phyloP scores from a whole-genome alignment of 2,329 filamentous ascomycete genomes.

The Exophiala mesophila region DNA sequence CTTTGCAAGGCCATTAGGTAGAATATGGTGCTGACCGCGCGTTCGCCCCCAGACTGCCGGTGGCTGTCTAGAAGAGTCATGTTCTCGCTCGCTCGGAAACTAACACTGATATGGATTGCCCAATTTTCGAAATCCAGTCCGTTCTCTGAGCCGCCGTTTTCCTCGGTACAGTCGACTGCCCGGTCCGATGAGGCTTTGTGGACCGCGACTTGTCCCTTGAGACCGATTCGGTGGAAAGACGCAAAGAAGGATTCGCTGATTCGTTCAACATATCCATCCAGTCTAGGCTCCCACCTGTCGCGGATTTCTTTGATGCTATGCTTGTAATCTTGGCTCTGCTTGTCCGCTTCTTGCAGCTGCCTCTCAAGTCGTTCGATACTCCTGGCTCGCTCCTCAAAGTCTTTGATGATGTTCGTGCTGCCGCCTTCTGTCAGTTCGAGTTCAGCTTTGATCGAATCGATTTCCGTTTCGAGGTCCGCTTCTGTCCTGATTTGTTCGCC shows the following conservation, averaged over 20 bases:
- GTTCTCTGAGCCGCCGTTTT: slow-evolving; percentile 34
- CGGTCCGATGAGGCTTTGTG: slow-evolving; percentile 59
- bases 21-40: slow-evolving; percentile 95
- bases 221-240: slow-evolving; percentile 91
- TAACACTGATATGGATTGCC: slow-evolving; percentile 90
- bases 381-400: slow-evolving; percentile 66
- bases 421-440: slow-evolving; percentile 66
- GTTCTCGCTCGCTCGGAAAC: slow-evolving; percentile 81
- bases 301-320: slow-evolving; percentile 62
- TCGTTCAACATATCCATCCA: slow-evolving; percentile 70
- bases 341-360: slow-evolving; percentile 39
- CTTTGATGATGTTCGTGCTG: slow-evolving; percentile 67
- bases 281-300: slow-evolving; percentile 71
- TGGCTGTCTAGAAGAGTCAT: slow-evolving; percentile 84
- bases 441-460: slow-evolving; percentile 67
- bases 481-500: slow-evolving; percentile 48
- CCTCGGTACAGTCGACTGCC: slow-evolving; percentile 26
- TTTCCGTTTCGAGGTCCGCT: slow-evolving; percentile 66
- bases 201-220: slow-evolving; percentile 82
- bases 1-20: slow-evolving; percentile 97
- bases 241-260: slow-evolving; percentile 90
- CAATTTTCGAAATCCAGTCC: slow-evolving; percentile 85
- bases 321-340: slow-evolving; percentile 52
- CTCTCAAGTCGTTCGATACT: slow-evolving; percentile 61
- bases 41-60: slow-evolving; percentile 92